Evolutionary conservation across 257 asterid genomes (phyloP).

Genomic region (Ballota nigra): DNA sequence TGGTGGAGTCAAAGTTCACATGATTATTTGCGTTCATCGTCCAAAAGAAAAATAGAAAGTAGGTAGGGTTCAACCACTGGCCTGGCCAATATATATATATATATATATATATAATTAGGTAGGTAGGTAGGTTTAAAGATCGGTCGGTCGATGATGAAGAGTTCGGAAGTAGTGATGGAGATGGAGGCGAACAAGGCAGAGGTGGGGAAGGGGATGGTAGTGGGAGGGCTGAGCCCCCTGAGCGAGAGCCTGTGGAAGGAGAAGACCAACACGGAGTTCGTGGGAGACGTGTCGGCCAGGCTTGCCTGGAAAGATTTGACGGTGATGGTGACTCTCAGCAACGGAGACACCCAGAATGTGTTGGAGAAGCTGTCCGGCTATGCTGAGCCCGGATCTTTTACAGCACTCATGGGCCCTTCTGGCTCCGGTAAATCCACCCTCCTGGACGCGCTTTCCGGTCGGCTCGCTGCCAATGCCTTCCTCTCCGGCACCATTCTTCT

Average conservation of each 20-base stretch:
- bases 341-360: conserved; percentile 80
- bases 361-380: conserved; percentile 74
- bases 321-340: conserved; percentile 70
- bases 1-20: conserved; percentile 34
- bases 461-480: conserved; percentile 89
- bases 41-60: not conserved
- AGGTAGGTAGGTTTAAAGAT: too few species aligned
- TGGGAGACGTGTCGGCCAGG: conserved; percentile 89
- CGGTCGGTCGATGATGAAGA: too few species aligned
- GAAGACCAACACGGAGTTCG: conserved; percentile 67
- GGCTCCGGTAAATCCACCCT: conserved; percentile 95
- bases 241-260: conserved; percentile 96
- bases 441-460: conserved; percentile 87
- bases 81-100: too few species aligned
- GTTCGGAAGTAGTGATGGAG: conserved; percentile 77
- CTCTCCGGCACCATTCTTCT: conserved; percentile 76
- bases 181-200: conserved; percentile 75
- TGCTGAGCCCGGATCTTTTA: conserved; percentile 91
- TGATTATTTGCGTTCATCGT: conserved; percentile 28
- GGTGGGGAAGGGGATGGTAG: conserved; percentile 63
- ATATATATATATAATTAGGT: too few species aligned
- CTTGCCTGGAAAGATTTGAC: conserved; percentile 90
- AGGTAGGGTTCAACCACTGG: too few species aligned
- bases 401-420: conserved; percentile 98
- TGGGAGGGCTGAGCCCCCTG: conserved; percentile 87